Base-by-base conservation (phyloP, 202 grass and related monocot species). In the Carex arenaria region DNA sequence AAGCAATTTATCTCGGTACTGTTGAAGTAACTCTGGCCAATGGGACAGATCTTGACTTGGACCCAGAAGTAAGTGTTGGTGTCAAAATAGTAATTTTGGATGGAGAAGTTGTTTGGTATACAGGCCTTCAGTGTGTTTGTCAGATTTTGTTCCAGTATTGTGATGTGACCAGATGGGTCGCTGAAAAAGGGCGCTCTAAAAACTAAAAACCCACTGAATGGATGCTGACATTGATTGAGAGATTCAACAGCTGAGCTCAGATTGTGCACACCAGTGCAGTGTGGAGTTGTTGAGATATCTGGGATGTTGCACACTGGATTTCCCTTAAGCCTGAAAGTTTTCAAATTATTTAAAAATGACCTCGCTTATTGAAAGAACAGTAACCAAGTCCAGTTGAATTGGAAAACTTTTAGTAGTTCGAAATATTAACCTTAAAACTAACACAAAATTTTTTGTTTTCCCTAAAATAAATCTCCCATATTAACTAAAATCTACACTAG, bases 181-280 rank as follows among this genome's bases (percentile, higher is more conserved):
- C 67, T 78, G 2, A 97, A 92, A 4, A 53, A 89, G 78, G 90
- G 94, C 36, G 92, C 90, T 90, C 89, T 85, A 64, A 94, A 97
- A n/a, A 85, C 5, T 0, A 97, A 67, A 30, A 55, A 80, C 84
- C 87, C 94, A 0, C 63, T 31, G 38, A 94, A 97, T 19, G 94
- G 94, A 85, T 91, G 38, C 63, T 36, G 10, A 81, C 94, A 98
- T 2, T 51, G 0, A 65, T 3, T 4, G 3, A 2, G 1, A 67
- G 3, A 18, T 13, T 2, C 0, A 4, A 18, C 0, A 0, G 7
- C 1, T 78, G 42, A 63, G n/a, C 0, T 28, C 83, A 80, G 68
- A 60, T 81, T 38, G 83, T 5, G 40, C 57, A 40, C 15, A 34
- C 26, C 76, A 7, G 7, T 70, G 86, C 94, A 97, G 43, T 80